A percentile compares a stretch with the other conserved stretches of the same genome.
Evolutionary conservation across 1,139 yeast species (phyloP).

Genomic region (Pichia sp.): DNA sequence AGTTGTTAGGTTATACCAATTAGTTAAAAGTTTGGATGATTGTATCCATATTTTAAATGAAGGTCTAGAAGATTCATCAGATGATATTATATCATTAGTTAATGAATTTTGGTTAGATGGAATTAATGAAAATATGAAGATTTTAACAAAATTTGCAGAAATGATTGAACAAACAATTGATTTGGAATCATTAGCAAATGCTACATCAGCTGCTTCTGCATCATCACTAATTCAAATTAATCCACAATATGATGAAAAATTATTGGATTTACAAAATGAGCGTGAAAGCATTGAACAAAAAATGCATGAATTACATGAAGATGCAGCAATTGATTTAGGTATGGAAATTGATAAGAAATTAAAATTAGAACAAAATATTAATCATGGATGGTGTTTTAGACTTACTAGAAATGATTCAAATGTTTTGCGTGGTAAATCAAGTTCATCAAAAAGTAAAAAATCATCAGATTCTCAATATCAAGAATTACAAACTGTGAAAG

Average conservation of each 20-base stretch:
- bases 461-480: constrained; percentile 36
- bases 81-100: constrained; percentile 34
- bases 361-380: constrained; percentile 78
- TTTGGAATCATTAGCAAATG: constrained; percentile 63
- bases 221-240: constrained; percentile 72
- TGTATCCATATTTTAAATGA: constrained; percentile 46
- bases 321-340: constrained; percentile 66
- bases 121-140: constrained; percentile 40
- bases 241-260: constrained; percentile 80
- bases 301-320: constrained; percentile 55
- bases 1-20: constrained; percentile 82
- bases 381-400: constrained; percentile 91
- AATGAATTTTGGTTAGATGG: constrained; percentile 53
- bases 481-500: constrained; percentile 86
- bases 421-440: constrained; percentile 45
- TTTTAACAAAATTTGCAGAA: constrained; percentile 67
- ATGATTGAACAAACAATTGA: constrained; percentile 91
- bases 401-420: constrained; percentile 85
- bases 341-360: constrained; percentile 83
- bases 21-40: constrained; percentile 65
- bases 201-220: constrained; percentile 28
- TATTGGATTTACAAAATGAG: constrained; percentile 52
- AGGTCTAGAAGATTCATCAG: constrained; percentile 31
- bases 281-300: constrained; percentile 49
- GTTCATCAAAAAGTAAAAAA: constrained; percentile 32